These are phyloP conservation scores for Venturiaceae sp. DNA, from an alignment of 2,329 filamentous ascomycete genomes.

Conservation along the genomic window DNA sequence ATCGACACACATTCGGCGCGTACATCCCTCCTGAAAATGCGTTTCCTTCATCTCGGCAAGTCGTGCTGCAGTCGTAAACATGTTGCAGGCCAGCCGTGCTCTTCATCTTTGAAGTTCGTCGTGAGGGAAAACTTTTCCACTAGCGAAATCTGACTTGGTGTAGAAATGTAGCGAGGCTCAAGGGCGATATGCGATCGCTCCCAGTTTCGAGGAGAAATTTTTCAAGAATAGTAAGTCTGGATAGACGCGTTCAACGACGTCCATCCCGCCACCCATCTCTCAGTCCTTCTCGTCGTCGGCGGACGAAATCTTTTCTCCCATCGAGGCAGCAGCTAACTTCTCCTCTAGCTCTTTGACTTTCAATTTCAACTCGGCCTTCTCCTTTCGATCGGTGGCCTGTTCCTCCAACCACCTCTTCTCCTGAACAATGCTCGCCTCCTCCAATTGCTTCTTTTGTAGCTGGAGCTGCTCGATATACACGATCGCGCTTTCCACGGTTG, in stretches of 20 bases:
- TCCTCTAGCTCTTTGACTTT: not conserved
- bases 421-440: slow-evolving; percentile 39
- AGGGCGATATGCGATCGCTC: not conserved
- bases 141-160: not conserved
- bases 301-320: not conserved
- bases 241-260: not conserved
- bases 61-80: not conserved
- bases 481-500: slow-evolving; percentile 94
- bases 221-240: not conserved
- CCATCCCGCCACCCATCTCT: not conserved
- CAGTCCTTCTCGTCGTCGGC: not conserved
- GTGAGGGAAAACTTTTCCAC: not conserved
- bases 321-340: not conserved
- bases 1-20: not conserved
- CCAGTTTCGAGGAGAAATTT: not conserved
- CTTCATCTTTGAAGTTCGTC: not conserved
- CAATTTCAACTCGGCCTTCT: slow-evolving; percentile 27
- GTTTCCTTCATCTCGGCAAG: not conserved
- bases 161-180: not conserved
- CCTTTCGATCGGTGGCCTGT: slow-evolving; percentile 39
- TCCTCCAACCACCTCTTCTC: slow-evolving; percentile 52
- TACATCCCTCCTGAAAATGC: not conserved
- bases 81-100: not conserved
- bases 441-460: slow-evolving; percentile 58
- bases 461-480: slow-evolving; percentile 86